These are phyloP conservation scores for Pseudogymnoascus verrucosus DNA, from an alignment of 2,329 filamentous ascomycete species.

Conservation along the genomic window DNA sequence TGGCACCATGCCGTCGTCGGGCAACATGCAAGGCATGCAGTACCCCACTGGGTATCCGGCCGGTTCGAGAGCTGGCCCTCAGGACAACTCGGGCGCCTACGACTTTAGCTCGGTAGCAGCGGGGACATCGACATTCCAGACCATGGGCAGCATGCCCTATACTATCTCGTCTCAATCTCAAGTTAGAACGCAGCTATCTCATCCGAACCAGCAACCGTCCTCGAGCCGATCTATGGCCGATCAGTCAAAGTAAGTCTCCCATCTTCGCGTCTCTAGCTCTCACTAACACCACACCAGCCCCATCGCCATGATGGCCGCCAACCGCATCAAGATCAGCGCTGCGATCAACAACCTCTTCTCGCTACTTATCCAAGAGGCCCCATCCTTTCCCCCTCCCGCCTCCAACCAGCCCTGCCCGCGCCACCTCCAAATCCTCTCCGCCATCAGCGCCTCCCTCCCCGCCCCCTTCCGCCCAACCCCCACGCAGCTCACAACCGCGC, in stretches of 20 bases:
- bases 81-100: background rate
- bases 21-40: background rate
- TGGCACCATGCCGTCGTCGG: slow-evolving; percentile 22
- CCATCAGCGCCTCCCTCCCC: slow-evolving; percentile 28
- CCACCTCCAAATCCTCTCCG: slow-evolving; percentile 26
- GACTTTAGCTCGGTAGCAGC: background rate
- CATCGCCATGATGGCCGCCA: slow-evolving; percentile 27
- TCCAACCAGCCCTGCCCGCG: slow-evolving; percentile 20
- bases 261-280: background rate
- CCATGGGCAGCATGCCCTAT: background rate
- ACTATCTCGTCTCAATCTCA: background rate
- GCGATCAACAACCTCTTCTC: slow-evolving; percentile 30
- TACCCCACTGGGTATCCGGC: slow-evolving; percentile 30
- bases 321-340: slow-evolving; percentile 29
- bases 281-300: slow-evolving; percentile 17
- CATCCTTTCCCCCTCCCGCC: slow-evolving; percentile 25
- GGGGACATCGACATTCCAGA: background rate
- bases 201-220: background rate
- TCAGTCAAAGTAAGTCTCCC: background rate
- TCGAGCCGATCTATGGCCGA: background rate
- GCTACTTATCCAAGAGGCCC: slow-evolving; percentile 27
- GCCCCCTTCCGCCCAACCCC: slow-evolving; percentile 30
- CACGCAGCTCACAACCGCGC: slow-evolving; percentile 32
- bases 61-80: slow-evolving; percentile 12
- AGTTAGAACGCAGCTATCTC: background rate